Evolutionary conservation across 2,329 filamentous ascomycete species (phyloP).

Genomic region (Colletotrichum neosansevieriae): DNA sequence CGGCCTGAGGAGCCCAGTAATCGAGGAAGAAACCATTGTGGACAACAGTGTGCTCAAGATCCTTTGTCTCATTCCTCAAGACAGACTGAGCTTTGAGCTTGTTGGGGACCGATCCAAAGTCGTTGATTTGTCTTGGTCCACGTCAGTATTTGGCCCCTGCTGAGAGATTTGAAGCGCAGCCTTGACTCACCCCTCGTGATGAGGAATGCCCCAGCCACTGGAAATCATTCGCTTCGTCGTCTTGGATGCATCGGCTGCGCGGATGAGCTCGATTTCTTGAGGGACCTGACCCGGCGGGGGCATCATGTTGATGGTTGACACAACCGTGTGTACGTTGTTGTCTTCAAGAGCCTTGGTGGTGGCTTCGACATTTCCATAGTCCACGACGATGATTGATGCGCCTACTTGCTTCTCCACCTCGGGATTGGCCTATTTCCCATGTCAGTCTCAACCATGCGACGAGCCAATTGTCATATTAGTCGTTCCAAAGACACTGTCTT

Average conservation of each 20-base stretch:
- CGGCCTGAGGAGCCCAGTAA: slow-evolving; percentile 55
- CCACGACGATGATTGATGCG: slow-evolving; percentile 44
- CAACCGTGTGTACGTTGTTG: slow-evolving; percentile 57
- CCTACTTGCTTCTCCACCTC: slow-evolving; percentile 44
- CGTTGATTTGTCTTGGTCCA: slow-evolving; percentile 1
- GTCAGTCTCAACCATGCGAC: neutral
- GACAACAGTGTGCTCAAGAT: slow-evolving; percentile 53
- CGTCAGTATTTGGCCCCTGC: neutral
- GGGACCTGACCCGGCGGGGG: slow-evolving; percentile 43
- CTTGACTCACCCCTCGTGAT: slow-evolving; percentile 47
- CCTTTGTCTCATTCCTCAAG: slow-evolving; percentile 46
- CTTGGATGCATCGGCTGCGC: slow-evolving; percentile 54
- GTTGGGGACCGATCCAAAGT: slow-evolving; percentile 17
- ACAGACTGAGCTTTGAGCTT: slow-evolving; percentile 39
- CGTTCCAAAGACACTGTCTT: neutral
- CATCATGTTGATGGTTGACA: slow-evolving; percentile 55
- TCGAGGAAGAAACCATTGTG: slow-evolving; percentile 60
- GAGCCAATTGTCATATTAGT: no score
- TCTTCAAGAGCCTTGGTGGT: slow-evolving; percentile 46
- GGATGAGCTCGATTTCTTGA: slow-evolving; percentile 57
- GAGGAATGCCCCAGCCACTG: slow-evolving; percentile 55
- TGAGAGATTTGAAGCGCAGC: neutral
- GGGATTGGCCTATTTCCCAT: slow-evolving; percentile 31
- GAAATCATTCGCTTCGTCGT: slow-evolving; percentile 56
- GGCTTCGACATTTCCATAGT: slow-evolving; percentile 45